Conservation (phyloP, 768 basidiomycete species). For the Russula ochroleuca region DNA sequence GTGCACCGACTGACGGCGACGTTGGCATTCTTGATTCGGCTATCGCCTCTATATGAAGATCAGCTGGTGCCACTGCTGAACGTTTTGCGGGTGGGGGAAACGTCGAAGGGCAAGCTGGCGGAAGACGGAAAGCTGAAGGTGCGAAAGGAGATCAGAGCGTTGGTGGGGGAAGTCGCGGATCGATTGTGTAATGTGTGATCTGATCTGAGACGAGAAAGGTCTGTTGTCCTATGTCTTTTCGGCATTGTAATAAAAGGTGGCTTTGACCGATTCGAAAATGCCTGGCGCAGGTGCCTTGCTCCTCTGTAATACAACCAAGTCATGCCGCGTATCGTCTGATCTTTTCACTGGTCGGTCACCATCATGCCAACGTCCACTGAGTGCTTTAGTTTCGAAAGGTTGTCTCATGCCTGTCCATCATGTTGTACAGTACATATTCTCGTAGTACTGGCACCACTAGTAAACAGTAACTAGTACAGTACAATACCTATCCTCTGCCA, state of each 20-base stretch:
- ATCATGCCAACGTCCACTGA: too few relatives aligned
- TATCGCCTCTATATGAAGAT: slow-evolving; percentile 63
- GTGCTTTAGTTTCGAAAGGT: slow-evolving; percentile 32
- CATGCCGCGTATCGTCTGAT: too few relatives aligned
- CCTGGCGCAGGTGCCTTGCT: too few relatives aligned
- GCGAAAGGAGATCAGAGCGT: slow-evolving; percentile 56
- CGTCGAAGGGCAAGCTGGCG: slow-evolving; percentile 53
- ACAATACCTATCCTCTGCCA: too few relatives aligned
- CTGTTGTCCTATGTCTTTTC: background rate
- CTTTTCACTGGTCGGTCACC: too few relatives aligned
- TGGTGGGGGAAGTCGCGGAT: slow-evolving; percentile 61
- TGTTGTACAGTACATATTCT: too few relatives aligned
- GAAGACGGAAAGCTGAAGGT: slow-evolving; percentile 50
- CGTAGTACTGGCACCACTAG: too few relatives aligned
- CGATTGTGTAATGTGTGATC: slow-evolving; percentile 34
- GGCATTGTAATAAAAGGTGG: background rate
- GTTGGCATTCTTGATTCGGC: slow-evolving; percentile 67
- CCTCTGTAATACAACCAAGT: too few relatives aligned
- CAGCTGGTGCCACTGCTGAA: slow-evolving; percentile 58
- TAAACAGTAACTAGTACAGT: too few relatives aligned
- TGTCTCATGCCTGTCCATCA: too few relatives aligned
- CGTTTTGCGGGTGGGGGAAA: slow-evolving; percentile 57
- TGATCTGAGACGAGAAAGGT: background rate
- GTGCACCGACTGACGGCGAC: slow-evolving; percentile 82
- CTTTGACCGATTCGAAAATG: too few relatives aligned